phyloP scores from a whole-genome alignment of 495 filamentous ascomycete genomes.

The Bryoglossum gracile region DNA sequence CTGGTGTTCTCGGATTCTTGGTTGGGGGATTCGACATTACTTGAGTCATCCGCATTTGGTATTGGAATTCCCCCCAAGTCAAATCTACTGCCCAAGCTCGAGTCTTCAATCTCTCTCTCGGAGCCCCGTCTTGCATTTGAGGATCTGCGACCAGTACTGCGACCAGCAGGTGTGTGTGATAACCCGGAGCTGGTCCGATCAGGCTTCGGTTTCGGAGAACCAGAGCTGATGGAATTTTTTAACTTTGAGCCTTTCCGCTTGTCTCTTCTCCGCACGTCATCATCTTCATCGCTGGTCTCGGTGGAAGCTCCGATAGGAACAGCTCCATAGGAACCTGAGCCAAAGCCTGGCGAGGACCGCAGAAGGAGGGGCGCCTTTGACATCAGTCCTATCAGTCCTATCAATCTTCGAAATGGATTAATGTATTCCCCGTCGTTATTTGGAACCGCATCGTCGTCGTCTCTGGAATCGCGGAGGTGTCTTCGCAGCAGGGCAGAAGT shows the following conservation, averaged over 20 bases:
- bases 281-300: constrained; percentile 26
- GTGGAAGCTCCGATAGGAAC: constrained; percentile 31
- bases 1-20: constrained; percentile 6
- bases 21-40: neutral
- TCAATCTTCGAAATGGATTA: constrained; percentile 11
- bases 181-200: neutral
- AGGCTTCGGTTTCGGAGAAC: neutral
- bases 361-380: constrained; percentile 48
- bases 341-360: constrained; percentile 51
- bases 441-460: constrained; percentile 10
- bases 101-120: constrained; percentile 14
- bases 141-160: neutral
- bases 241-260: constrained; percentile 14
- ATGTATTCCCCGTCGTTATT: constrained; percentile 2
- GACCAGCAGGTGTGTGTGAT: neutral
- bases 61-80: constrained; percentile 15
- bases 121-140: constrained; percentile 1
- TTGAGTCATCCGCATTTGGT: constrained; percentile 6
- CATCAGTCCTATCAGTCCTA: constrained; percentile 34
- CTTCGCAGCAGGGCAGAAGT: constrained; percentile 20
- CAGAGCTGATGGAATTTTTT: constrained; percentile 17
- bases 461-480: constrained; percentile 9
- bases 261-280: constrained; percentile 9
- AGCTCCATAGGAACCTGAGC: constrained; percentile 51
- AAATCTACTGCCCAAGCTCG: constrained; percentile 17